phyloP scores from a whole-genome alignment of 768 basidiomycete species.

The Rhizopogon sp. region DNA sequence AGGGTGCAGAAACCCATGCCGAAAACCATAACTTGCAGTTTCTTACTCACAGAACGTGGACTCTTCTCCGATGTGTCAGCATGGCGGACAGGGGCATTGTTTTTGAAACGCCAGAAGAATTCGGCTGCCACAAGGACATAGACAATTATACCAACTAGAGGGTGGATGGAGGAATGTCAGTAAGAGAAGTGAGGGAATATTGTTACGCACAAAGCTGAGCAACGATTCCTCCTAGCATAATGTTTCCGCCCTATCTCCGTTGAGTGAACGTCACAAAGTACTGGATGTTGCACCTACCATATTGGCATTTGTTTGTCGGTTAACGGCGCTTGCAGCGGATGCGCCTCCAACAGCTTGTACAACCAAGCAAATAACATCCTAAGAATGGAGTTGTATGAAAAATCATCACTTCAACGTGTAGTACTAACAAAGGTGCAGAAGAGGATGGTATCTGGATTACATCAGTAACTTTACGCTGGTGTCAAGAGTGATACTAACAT shows the following conservation, averaged over 20 bases:
- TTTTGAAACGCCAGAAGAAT: conserved; percentile 38
- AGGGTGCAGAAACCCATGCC: conserved; percentile 35
- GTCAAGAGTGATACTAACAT: conserved; percentile 14
- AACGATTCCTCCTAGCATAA: conserved; percentile 62
- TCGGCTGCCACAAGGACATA: conserved; percentile 39
- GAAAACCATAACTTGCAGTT: conserved; percentile 25
- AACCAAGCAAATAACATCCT: conserved; percentile 34
- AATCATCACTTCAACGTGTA: not conserved
- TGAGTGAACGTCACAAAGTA: not conserved
- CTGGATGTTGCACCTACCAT: conserved; percentile 1
- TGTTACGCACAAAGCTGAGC: conserved; percentile 45
- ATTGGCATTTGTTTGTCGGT: conserved; percentile 16
- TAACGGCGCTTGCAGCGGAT: conserved; percentile 36
- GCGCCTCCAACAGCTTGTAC: conserved; percentile 39
- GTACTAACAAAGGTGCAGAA: conserved; percentile 10
- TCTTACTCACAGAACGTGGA: not conserved
- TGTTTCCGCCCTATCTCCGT: conserved; percentile 37
- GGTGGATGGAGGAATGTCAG: conserved; percentile 9
- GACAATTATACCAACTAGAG: conserved; percentile 6
- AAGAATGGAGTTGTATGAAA: not conserved
- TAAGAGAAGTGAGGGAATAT: conserved; percentile 13
- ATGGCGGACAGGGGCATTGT: conserved; percentile 28
- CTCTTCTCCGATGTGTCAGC: not conserved
- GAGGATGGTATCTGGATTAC: conserved; percentile 7
- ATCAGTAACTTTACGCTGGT: not conserved